Conservation (phyloP, 2,329 filamentous ascomycete species). For the Arthrobotrys sphaeroides region DNA sequence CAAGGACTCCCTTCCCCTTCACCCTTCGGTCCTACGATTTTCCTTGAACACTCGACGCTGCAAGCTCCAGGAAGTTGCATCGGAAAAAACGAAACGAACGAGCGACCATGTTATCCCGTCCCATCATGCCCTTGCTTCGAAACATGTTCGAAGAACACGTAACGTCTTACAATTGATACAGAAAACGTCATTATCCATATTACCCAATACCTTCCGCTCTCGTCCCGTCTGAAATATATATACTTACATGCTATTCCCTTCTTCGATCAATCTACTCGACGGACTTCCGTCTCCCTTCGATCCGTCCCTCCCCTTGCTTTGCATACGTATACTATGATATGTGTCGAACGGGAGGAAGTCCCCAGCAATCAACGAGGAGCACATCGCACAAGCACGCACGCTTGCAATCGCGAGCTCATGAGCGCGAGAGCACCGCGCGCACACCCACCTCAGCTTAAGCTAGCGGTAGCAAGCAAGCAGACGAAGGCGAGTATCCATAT, state of each 20-base stretch:
- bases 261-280: conserved; percentile 3
- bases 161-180: conserved; percentile 47
- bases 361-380: conserved; percentile 7
- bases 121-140: conserved; percentile 16
- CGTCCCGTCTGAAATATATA: conserved; percentile 6
- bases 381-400: conserved; percentile 6
- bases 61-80: conserved; percentile 9
- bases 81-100: conserved; percentile 32
- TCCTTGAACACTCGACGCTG: conserved; percentile 39
- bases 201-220: conserved; percentile 10
- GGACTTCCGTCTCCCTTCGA: conserved; percentile 7
- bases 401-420: conserved; percentile 39
- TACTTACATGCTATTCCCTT: conserved; percentile 28
- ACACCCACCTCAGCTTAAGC: not conserved
- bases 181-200: conserved; percentile 38
- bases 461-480: conserved; percentile 11
- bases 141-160: conserved; percentile 33
- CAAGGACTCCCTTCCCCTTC: conserved; percentile 11
- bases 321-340: not conserved
- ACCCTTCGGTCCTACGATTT: conserved; percentile 47
- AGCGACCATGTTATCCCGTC: conserved; percentile 3
- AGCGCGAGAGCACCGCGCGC: conserved; percentile 38
- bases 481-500: conserved; percentile 14
- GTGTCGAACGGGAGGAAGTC: conserved; percentile 46
- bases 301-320: conserved; percentile 22